These are phyloP conservation scores for Salmacisia buchloeana DNA, from an alignment of 1,284 basidiomycete species.

Conservation along the genomic window DNA sequence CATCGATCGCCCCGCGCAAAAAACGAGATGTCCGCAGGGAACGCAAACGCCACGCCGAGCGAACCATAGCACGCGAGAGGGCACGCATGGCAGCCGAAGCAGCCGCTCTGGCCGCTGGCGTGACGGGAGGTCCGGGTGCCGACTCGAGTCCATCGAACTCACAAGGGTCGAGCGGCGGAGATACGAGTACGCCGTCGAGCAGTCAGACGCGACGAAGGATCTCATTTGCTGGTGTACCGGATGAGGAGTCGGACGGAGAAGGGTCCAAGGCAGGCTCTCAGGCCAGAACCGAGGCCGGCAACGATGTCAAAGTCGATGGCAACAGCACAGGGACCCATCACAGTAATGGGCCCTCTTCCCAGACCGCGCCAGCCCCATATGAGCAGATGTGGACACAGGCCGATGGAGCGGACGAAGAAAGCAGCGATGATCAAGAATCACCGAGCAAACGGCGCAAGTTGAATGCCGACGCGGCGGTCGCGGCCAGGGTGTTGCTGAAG, in stretches of 20 bases:
- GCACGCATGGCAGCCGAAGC: neutral
- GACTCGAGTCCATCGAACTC: neutral
- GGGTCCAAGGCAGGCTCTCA: too few species aligned
- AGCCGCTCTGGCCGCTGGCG: neutral
- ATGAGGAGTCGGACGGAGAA: too few species aligned
- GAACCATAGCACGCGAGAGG: conserved; percentile 2
- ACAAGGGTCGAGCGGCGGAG: neutral
- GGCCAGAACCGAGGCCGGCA: too few species aligned
- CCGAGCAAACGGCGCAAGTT: neutral
- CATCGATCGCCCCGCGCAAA: neutral
- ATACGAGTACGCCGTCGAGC: neutral
- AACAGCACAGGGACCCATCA: too few species aligned
- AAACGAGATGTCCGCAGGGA: conserved; percentile 5
- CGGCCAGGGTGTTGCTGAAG: neutral
- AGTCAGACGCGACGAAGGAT: neutral
- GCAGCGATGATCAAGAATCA: neutral
- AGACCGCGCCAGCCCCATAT: too few species aligned
- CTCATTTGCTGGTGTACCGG: neutral
- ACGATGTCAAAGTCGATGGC: too few species aligned
- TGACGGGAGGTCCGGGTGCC: neutral
- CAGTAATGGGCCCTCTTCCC: too few species aligned
- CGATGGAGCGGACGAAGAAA: neutral
- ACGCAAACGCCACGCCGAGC: conserved; percentile 5
- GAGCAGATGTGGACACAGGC: too few species aligned
- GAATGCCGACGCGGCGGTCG: neutral